Conservation (phyloP, 2,329 filamentous ascomycete species). For the Cladosporium sp. region DNA sequence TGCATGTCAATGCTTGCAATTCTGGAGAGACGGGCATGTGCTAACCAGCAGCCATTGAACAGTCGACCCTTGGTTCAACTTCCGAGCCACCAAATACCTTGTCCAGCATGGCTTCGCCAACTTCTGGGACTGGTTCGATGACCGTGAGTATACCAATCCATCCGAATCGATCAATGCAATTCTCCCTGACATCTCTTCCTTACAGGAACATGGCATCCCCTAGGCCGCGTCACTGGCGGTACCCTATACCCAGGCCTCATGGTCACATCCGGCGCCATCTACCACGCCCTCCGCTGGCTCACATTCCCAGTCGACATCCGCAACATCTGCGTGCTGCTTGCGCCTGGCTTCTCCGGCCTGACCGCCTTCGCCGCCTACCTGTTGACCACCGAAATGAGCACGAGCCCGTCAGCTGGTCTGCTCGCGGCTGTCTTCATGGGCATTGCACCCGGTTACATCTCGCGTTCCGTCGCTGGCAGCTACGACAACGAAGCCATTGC, state of each 20-base stretch:
- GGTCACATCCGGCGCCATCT: constrained; percentile 97
- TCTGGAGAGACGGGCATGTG: neutral
- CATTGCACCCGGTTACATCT: constrained; percentile 96
- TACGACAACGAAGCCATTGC: constrained; percentile 99
- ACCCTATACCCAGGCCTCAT: constrained; percentile 98
- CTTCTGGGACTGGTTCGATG: constrained; percentile 99
- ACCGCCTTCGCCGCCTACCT: constrained; percentile 93
- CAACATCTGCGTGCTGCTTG: constrained; percentile 96
- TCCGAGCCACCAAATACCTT: constrained; percentile 95
- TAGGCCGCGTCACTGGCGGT: constrained; percentile 95
- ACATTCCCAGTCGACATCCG: constrained; percentile 95
- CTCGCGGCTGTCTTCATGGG: constrained; percentile 96
- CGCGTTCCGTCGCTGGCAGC: constrained; percentile 92
- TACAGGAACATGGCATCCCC: constrained; percentile 91
- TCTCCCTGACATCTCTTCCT: neutral
- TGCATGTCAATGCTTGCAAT: neutral
- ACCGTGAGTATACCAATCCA: constrained; percentile 60
- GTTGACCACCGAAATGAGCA: constrained; percentile 94
- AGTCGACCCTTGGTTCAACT: constrained; percentile 99
- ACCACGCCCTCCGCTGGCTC: constrained; percentile 85
- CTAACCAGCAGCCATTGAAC: constrained; percentile 23
- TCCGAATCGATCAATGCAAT: neutral
- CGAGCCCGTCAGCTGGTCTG: constrained; percentile 90
- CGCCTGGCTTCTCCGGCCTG: constrained; percentile 89
- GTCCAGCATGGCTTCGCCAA: constrained; percentile 96